Evolutionary conservation across 1,284 basidiomycete species (phyloP), one percentile per base, ranked within the genome.

Genomic region (Papiliotrema terrestris): DNA sequence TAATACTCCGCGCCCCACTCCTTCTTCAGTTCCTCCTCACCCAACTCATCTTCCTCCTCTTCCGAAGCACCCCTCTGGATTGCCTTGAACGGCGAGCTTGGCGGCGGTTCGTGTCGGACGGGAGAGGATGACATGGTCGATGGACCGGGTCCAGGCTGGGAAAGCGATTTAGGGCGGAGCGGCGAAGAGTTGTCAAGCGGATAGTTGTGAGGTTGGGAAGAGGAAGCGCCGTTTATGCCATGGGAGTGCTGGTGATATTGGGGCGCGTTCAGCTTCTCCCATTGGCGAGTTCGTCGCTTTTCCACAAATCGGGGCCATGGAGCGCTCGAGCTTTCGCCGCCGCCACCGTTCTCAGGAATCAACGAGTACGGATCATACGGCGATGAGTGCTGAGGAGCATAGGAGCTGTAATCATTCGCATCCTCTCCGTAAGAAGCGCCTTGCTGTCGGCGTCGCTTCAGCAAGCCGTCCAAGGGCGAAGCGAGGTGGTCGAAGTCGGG

Each of bases 381-480:
- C 9, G 17, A 22, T 43, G 15, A 19, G 32, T 44, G 15, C 11
- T 36, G 38, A 2, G 55, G 48, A 32, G 35, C 19, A 23, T 26
- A 37, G 15, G 41, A 23, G 20, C 25, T 15, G 32, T 45, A 47
- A 14, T 42, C 55, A 15, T 20, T 11, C 19, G 32, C 44, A 37
- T 51, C 51, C 20, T 48, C 20, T 6, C 13, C 19, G n/a, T 51
- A 15, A 25, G 23, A n/a, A 35, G 44, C 23, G 13, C 19, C 20
- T 17, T 51, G 58, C 29, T 63, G 53, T 39, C 69, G 52, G 8
- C 70, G 65, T 1, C 71, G 63, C 54, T 74, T 74, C 19, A 73
- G 57, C 2, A 75, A 44, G 3, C 71, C 57, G 41, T 75, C 71
- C 2, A 75, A 54, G 1, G 73, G 73, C 1, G 73, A 75, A 1